Evolutionary conservation across 1,284 basidiomycete species (phyloP), one percentile per base, ranked within the genome.

Genomic region (Rhodotorula sp.): DNA sequence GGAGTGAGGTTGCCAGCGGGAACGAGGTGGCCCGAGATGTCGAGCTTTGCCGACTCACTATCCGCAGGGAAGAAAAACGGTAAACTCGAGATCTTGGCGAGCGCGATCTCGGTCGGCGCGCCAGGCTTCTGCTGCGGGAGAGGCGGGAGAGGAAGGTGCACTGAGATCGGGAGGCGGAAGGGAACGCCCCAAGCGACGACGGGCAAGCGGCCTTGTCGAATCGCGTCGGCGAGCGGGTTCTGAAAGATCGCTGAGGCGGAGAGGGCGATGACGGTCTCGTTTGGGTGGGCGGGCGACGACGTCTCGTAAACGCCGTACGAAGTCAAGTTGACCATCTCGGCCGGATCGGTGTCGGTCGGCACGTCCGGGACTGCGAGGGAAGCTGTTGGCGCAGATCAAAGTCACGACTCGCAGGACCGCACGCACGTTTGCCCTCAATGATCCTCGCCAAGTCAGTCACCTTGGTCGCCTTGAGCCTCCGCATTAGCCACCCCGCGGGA

Each of bases 21-120:
- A 30, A 72, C 72, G 57, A 77, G 67, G 34, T 70, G 64, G 24
- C 75, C 76, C 29, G 59, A 52, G 49, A 76, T 60, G 17, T 59
- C 56, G 47, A 77, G 51, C 3, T 59, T 54, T 17, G 75, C 68
- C 13, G 62, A 44, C 27, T 66, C 19, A 15, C 54, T 54, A 32
- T 47, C 30, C 13, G 54, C 59, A 7, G 68, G 55, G 51, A 75
- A 75, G 11, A 49, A 49, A 62, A 77, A 75, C 11, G 76, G 76
- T 24, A 62, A 61, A n/a, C 64, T 62, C 7, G 65, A 66, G 15
- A 75, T 65, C 30, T 67, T 53, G n/a, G 75, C 76, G 65, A 77
- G 70, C 27, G 66, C 58, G 49, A 70, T 62, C 30, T 52, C 30
- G n/a, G 13, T 46, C 34, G 57, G 24, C 34, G 39, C 17, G 49